Conservation (phyloP, 345 rosid species). For the Eucalyptus decipiens region DNA sequence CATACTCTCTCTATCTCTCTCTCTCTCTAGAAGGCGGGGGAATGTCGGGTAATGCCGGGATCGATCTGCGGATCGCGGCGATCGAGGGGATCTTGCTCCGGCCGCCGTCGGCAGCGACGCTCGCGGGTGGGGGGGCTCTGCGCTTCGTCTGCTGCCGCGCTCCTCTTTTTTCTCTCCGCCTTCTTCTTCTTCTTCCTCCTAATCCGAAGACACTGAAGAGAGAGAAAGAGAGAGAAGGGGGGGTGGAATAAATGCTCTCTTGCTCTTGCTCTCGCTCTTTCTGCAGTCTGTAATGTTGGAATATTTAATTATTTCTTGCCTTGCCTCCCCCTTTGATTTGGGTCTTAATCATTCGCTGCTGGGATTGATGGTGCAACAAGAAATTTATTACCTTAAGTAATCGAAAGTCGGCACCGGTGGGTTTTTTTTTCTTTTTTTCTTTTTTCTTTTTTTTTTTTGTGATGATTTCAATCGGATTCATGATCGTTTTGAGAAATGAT, state of each 20-base stretch:
- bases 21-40: background rate
- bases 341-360: background rate
- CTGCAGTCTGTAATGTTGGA: background rate
- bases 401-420: background rate
- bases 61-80: background rate
- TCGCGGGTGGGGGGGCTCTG: background rate
- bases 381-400: background rate
- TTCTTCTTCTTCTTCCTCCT: background rate
- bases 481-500: too few relatives aligned
- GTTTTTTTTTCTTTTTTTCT: fast-evolving
- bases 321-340: background rate
- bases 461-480: background rate
- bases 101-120: background rate
- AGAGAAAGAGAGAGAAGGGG: too few relatives aligned
- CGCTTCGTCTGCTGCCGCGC: background rate
- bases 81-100: background rate
- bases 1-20: background rate
- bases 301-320: too few relatives aligned
- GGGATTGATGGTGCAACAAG: background rate
- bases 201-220: background rate
- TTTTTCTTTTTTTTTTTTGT: too few relatives aligned
- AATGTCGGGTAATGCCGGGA: background rate
- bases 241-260: background rate
- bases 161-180: too few relatives aligned
- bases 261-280: too few relatives aligned